A percentile compares a stretch with the other conserved stretches of the same genome.
Conservation (phyloP, 2,329 filamentous ascomycete species). For the Colletotrichum musae region DNA sequence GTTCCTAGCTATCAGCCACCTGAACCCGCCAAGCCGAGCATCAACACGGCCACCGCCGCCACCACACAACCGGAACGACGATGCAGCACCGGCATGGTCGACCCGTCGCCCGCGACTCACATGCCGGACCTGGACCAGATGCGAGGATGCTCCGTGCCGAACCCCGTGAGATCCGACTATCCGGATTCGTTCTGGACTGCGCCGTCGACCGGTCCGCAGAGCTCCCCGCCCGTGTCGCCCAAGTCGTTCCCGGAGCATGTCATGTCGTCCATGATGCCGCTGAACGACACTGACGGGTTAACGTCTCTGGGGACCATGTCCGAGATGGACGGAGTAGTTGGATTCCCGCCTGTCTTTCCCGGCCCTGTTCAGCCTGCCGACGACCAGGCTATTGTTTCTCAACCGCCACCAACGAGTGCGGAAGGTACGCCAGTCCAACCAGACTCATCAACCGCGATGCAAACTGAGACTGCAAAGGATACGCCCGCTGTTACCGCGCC, state of each 20-base stretch:
- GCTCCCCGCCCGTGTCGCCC: slow-evolving; percentile 54
- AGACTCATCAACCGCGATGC: slow-evolving; percentile 11
- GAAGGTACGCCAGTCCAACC: slow-evolving; percentile 35
- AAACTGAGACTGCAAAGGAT: slow-evolving; percentile 38
- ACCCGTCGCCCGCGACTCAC: slow-evolving; percentile 44
- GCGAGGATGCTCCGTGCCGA: slow-evolving; percentile 52
- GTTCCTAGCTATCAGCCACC: slow-evolving; percentile 5
- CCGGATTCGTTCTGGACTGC: slow-evolving; percentile 41
- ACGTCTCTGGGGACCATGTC: not conserved
- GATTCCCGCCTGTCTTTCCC: not conserved
- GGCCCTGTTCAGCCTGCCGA: not conserved
- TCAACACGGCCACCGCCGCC: not conserved
- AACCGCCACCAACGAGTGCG: slow-evolving; percentile 17
- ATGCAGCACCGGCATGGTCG: slow-evolving; percentile 51
- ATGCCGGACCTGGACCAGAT: slow-evolving; percentile 47
- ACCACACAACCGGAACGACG: slow-evolving; percentile 43
- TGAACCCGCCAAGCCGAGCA: slow-evolving; percentile 15
- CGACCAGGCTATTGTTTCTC: slow-evolving; percentile 6
- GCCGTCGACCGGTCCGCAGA: slow-evolving; percentile 42
- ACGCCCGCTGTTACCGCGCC: not conserved
- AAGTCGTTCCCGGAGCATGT: slow-evolving; percentile 46
- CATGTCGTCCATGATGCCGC: slow-evolving; percentile 10
- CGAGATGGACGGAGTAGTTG: not conserved
- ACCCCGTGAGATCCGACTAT: slow-evolving; percentile 51
- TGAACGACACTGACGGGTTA: not conserved